These are phyloP conservation scores for Herpetospermum pedunculosum DNA, from an alignment of 306 rosid genomes.

Conservation along the genomic window DNA sequence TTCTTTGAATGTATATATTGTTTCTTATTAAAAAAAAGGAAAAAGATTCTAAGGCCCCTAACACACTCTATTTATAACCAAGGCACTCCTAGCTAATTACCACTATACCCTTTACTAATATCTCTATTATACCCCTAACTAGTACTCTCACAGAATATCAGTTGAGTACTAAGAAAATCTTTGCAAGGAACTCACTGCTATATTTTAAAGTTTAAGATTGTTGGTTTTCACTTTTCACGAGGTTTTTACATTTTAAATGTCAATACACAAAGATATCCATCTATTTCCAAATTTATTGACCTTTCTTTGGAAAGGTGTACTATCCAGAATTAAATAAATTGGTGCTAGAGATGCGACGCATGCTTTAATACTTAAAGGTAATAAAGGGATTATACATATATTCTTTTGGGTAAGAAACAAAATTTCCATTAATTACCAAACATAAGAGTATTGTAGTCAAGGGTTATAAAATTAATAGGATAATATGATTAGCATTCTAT, in stretches of 20 bases:
- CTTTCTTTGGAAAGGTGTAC: neutral
- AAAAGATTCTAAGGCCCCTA: too few relatives aligned
- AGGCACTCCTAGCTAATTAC: too few relatives aligned
- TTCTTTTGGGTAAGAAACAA: neutral
- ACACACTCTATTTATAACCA: too few relatives aligned
- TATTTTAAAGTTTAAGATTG: neutral
- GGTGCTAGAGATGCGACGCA: neutral
- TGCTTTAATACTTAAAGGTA: neutral
- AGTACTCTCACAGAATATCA: too few relatives aligned
- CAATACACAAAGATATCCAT: neutral
- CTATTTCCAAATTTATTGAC: neutral
- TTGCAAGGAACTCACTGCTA: neutral
- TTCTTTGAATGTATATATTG: too few relatives aligned
- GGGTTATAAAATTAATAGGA: neutral
- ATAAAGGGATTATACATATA: neutral
- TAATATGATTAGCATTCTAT: neutral
- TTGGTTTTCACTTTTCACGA: neutral
- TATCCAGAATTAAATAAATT: neutral
- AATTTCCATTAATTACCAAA: neutral
- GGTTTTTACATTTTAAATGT: neutral
- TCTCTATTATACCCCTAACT: too few relatives aligned
- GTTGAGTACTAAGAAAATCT: neutral
- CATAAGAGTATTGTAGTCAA: neutral
- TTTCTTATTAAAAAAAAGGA: too few relatives aligned
- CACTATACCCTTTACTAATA: too few relatives aligned